These are phyloP conservation scores for Starmerella riodocensis DNA, from an alignment of 805 yeast species.

Conservation along the genomic window DNA sequence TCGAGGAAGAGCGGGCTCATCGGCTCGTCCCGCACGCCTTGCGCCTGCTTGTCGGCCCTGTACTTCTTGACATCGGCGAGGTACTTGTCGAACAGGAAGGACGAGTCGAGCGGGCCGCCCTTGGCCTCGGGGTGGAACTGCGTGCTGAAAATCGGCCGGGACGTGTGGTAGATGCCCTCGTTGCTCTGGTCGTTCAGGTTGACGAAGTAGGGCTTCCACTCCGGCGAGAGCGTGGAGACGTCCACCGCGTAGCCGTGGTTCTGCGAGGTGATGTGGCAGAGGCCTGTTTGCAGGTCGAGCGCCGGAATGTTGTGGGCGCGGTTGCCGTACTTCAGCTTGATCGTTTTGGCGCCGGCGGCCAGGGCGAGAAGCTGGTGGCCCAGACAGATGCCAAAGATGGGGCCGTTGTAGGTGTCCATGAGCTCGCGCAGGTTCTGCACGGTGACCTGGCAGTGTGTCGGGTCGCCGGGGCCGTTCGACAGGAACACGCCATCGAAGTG, in stretches of 20 bases:
- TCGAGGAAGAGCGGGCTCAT: slow-evolving; percentile 33
- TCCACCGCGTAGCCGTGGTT: slow-evolving; percentile 98
- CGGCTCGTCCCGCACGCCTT: slow-evolving; percentile 30
- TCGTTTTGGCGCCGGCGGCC: slow-evolving; percentile 86
- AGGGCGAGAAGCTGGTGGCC: slow-evolving; percentile 95
- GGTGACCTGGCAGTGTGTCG: slow-evolving; percentile 75
- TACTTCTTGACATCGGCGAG: slow-evolving; percentile 53
- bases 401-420: slow-evolving; percentile 49
- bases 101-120: slow-evolving; percentile 95
- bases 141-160: slow-evolving; percentile 84
- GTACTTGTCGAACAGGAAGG: slow-evolving; percentile 82
- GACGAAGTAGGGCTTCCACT: slow-evolving; percentile 77
- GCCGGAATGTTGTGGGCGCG: slow-evolving; percentile 99
- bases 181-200: slow-evolving; percentile 91
- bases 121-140: slow-evolving; percentile 99
- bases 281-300: slow-evolving; percentile 74
- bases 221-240: slow-evolving; percentile 54
- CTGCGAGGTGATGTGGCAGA: slow-evolving; percentile 96
- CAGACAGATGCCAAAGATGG: slow-evolving; percentile 93
- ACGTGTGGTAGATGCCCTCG: slow-evolving; percentile 89
- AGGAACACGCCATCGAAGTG: slow-evolving; percentile 91
- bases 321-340: slow-evolving; percentile 93
- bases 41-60: slow-evolving; percentile 33
- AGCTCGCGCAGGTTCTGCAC: slow-evolving; percentile 59
- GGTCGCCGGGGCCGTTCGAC: slow-evolving; percentile 97